Base-by-base conservation (phyloP, 257 asterid genomes). In the Thymus mandschuricus region DNA sequence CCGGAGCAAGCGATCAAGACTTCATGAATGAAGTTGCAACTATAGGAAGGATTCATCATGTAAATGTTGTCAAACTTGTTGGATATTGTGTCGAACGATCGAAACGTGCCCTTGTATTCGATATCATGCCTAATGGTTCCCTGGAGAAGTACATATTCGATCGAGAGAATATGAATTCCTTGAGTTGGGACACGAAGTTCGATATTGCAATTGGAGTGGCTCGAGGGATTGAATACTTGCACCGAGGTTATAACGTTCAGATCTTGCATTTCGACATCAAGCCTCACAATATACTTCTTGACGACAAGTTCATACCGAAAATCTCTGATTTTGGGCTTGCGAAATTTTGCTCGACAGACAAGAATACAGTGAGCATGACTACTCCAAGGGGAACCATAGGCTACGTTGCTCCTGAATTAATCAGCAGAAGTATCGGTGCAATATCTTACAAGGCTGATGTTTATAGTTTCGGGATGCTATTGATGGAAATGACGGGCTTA, bases 401-500 rank as follows among this genome's bases (percentile, higher is more conserved):
- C 4, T 74, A 74, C 52, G 79, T 73, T 34, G 82, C 79, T 73
- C 66, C 79, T 0, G 73, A 78, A 28, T 27, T 78, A 8, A 63
- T 78, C 44, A 69, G 56, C 34, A 74, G 70, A 55, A 33, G 76
- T 46, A 41, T 79, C 0, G 76, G 82, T 0, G 29, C 5, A 13
- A 46, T 66, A 0, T 66, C 71, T 0, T 66, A 13, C 48, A 66
- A 66, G n/a, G 71, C 34, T 0, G 83, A 74, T 40, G 83, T 74
- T 0, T 79, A 78, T 73, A 75, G 83, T 60, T 79, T 57, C 1
- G 80, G 80, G 1, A 79, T 75, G 83, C 1, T 79, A 52, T 1
- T 75, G 28, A 45, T 68, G 60, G 76, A 63, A 13, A 48, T 76
- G n/a, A 46, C 64, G 4, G 73, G 84, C 9, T 43, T 72, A 34